Evolutionary conservation across 257 asterid genomes (phyloP).

Genomic region (Voacanga thouarsii): DNA sequence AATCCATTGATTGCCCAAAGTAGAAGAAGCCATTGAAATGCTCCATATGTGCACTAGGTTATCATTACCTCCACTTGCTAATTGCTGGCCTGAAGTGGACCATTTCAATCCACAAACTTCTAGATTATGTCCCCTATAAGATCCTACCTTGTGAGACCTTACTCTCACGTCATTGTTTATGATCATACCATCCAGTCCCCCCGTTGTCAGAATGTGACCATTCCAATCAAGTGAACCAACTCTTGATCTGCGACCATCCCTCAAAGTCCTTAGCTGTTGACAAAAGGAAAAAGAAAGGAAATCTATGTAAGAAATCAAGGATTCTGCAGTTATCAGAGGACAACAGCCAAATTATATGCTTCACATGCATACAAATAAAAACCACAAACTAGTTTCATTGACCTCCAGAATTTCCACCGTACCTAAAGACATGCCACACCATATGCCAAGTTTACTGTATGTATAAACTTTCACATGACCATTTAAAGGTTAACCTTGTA

Average conservation of each 20-base stretch:
- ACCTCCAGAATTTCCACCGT: not conserved
- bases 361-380: not conserved
- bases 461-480: not conserved
- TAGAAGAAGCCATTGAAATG: conserved; percentile 27
- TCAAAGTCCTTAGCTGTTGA: conserved; percentile 6
- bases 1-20: conserved; percentile 32
- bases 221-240: conserved; percentile 29
- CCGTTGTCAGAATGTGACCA: conserved; percentile 27
- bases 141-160: conserved; percentile 9
- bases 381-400: not conserved
- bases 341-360: not conserved
- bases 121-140: conserved; percentile 26
- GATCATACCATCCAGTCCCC: conserved; percentile 34
- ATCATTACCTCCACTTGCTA: conserved; percentile 42
- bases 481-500: not conserved
- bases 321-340: not conserved
- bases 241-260: conserved; percentile 7
- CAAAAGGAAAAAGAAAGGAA: not conserved
- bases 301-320: not conserved
- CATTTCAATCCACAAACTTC: conserved; percentile 34
- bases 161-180: conserved; percentile 24
- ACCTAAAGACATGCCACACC: not conserved
- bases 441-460: not conserved
- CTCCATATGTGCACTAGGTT: conserved; percentile 36
- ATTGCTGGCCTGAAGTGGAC: conserved; percentile 38